Percentiles rank a stretch among this genome's conserved stretches.
phyloP scores from a whole-genome alignment of 164 flowering plant genomes.

The Malania oleifera region DNA sequence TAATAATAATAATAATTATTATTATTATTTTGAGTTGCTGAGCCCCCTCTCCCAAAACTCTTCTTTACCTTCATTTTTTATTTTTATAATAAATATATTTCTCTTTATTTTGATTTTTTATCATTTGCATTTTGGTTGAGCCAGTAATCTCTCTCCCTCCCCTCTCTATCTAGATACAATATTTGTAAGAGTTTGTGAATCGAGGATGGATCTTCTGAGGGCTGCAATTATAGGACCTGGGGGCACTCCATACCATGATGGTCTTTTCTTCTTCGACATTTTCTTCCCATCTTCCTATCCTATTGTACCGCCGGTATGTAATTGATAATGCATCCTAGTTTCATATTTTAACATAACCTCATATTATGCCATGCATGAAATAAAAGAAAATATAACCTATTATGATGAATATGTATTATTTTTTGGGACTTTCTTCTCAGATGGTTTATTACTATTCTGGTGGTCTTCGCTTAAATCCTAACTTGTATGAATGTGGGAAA shows the following conservation, averaged over 20 bases:
- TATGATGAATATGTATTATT: not conserved
- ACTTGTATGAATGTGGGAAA: constrained; percentile 2
- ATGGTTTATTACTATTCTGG: constrained; percentile 2
- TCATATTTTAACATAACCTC: not conserved
- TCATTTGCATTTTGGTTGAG: not conserved
- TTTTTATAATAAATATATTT: not conserved
- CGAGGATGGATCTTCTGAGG: constrained; percentile 34
- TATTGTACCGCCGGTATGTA: not conserved
- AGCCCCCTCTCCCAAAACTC: no score
- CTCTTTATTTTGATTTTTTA: not conserved
- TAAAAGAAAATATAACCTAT: no score
- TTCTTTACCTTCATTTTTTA: not conserved
- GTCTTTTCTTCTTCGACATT: constrained; percentile 36
- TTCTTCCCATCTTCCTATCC: constrained; percentile 32
- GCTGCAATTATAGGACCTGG: constrained; percentile 35
- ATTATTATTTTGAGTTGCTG: no score
- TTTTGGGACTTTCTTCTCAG: not conserved
- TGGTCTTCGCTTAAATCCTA: constrained; percentile 1
- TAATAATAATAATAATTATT: no score
- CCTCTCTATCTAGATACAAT: constrained; percentile 22
- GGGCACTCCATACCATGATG: constrained; percentile 45
- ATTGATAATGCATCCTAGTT: not conserved
- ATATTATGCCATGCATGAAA: no score
- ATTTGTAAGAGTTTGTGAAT: constrained; percentile 32
- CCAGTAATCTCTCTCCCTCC: not conserved